Evolutionary conservation across 768 basidiomycete species (phyloP), one percentile per base, ranked within the genome.

Genomic region (Mrakia blollopis): DNA sequence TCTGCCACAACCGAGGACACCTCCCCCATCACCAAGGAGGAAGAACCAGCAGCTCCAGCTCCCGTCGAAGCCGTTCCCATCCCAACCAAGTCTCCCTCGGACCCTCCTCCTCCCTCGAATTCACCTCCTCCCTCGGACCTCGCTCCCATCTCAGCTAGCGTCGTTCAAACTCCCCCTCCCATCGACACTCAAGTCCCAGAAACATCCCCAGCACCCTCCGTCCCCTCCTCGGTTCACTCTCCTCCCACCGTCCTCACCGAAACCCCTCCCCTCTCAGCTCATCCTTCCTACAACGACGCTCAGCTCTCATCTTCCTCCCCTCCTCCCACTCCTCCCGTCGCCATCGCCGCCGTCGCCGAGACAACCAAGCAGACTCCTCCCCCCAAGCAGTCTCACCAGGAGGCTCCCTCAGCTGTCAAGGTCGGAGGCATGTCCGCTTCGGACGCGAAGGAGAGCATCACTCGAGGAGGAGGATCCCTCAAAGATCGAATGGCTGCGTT

Each of bases 401-500:
- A 68, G 28, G 25, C 67, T 47, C 72, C 77, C 32, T 69, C 77
- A 39, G 74, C 78, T 4, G 74, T 75, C 41, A 73, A 73, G 67
- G 72, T 78, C 39, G 63, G 78, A 50, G 74, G 65, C 16, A 75
- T 75, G 75, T 67, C 73, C 21, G 76, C 79, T 67, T 74, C 77
- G 8, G 77, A 78, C 70, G 77, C 77, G 39, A 39, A 69, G 54
- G 77, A 69, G 57, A 69, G 65, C 28, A 71, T 78, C 77, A 75
- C 61, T 23, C n/a, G 28, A 25, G 77, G 77, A 30, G 67, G 73
- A 50, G 67, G 73, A 28, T 72, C 61, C 23, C 71, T 80, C 39
- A 69, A 73, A n/a, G 79, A 78, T 35, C 63, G 79, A 1, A 77
- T 80, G 72, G 76, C 75, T 35, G 69, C 71, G 62, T 78, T 80